Base-by-base conservation (phyloP, 345 rosid genomes). In the Heritiera fomes region DNA sequence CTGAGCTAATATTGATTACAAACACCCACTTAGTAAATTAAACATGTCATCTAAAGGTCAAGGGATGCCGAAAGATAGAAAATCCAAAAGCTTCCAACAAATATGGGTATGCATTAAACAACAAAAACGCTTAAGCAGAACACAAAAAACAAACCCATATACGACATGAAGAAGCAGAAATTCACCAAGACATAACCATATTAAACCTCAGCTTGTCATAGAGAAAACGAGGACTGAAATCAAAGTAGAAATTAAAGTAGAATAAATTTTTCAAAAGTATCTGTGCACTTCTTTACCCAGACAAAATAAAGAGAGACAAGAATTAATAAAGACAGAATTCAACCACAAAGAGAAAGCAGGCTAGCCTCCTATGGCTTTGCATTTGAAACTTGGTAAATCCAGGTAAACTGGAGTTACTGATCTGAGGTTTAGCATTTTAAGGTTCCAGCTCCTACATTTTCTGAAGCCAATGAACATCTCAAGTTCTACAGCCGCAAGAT, bases 61-160 rank as follows among this genome's bases (percentile, higher is more conserved):
- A 43, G 7, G 32, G 43, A 64, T 14, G 62, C 59, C 43, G 61
- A 45, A 61, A 75, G 41, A 75, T 63, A 15, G 20, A 69, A 71
- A 71, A 28, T 14, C 60, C 20, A 71, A 50, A 71, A 50, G 30
- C 59, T 71, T 62, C 50, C 32, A 41, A 50, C 8, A 63, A 7
- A 63, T 63, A 30, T 61, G 78, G 72, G 50, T 15, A 14, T 50
- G 74, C 63, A 77, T 71, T 20, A 75, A 50, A 62, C 38, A 71
- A 40, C 63, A 76, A 2, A 62, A 50, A 70, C 20, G n/a, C 45
- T 38, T 77, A 14, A 20, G 14, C 9, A 65, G 62, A 66, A 66
- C 73, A 34, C 6, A 38, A 64, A 66, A 65, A 53, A 38, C 72
- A 61, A 71, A 23, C 14, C 64, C 67, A 60, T 55, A 56, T 20